Conservation (phyloP, 2,329 filamentous ascomycete species). For the Trichophyton verrucosum region DNA sequence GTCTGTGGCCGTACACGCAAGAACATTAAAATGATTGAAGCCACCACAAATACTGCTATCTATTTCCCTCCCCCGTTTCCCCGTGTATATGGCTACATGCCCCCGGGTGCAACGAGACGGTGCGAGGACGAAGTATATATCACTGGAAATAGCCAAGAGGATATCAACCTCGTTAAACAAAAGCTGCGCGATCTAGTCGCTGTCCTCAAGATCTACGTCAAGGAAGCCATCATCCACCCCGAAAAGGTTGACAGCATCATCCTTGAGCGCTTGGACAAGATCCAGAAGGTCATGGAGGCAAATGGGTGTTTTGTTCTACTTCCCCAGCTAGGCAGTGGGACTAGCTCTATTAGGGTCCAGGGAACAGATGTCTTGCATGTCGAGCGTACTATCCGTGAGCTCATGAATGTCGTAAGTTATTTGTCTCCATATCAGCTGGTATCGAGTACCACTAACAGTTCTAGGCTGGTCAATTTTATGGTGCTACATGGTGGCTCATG, state of each 20-base stretch:
- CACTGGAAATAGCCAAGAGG: slow-evolving; percentile 73
- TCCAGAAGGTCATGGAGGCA: slow-evolving; percentile 92
- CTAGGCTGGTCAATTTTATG: slow-evolving; percentile 95
- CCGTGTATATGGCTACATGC: slow-evolving; percentile 78
- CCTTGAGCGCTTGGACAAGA: slow-evolving; percentile 82
- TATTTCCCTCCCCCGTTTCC: slow-evolving; percentile 96
- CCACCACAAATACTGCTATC: slow-evolving; percentile 86
- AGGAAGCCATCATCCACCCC: slow-evolving; percentile 78
- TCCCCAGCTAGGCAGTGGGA: slow-evolving; percentile 73
- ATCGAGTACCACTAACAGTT: not conserved
- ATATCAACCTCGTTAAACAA: slow-evolving; percentile 78
- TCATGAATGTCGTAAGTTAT: slow-evolving; percentile 73
- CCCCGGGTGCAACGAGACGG: slow-evolving; percentile 65
- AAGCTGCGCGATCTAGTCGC: slow-evolving; percentile 77
- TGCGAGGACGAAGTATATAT: slow-evolving; percentile 89
- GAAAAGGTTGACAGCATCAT: slow-evolving; percentile 93
- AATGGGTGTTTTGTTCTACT: slow-evolving; percentile 94
- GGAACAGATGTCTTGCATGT: slow-evolving; percentile 87
- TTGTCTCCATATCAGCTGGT: not conserved
- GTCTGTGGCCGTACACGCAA: slow-evolving; percentile 88
- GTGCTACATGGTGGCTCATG: slow-evolving; percentile 88
- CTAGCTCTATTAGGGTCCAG: slow-evolving; percentile 76
- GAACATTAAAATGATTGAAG: slow-evolving; percentile 97
- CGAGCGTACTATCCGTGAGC: slow-evolving; percentile 85
- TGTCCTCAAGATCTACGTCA: slow-evolving; percentile 72